A percentile compares a stretch with the other conserved stretches of the same genome.
Evolutionary conservation across 768 basidiomycete genomes (phyloP).

Genomic region (Boletus speciosus): DNA sequence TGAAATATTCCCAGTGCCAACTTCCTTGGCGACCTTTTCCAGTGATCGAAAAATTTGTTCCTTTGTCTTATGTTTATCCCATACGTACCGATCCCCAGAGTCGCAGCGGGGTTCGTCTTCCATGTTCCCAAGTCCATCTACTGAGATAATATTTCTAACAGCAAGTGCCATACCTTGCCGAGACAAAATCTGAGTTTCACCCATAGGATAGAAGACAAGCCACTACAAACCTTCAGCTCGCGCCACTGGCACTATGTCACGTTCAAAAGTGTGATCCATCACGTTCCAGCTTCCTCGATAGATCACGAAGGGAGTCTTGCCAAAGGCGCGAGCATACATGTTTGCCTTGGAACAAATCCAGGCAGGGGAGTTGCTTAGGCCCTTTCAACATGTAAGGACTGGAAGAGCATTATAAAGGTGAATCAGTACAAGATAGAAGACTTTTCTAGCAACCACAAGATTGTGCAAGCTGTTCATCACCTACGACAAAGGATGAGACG

Average conservation of each 20-base stretch:
- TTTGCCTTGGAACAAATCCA: constrained; percentile 1
- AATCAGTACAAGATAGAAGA: neutral
- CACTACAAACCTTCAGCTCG: neutral
- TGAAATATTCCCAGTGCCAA: neutral
- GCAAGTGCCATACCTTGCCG: neutral
- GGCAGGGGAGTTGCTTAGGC: neutral
- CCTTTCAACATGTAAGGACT: neutral
- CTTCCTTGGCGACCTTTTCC: neutral
- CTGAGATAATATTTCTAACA: neutral
- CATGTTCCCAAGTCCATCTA: neutral
- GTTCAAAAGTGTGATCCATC: neutral
- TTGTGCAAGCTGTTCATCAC: neutral
- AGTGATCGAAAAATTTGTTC: neutral
- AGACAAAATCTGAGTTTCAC: neutral
- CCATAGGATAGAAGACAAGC: neutral
- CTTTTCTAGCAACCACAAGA: neutral
- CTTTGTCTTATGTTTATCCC: neutral
- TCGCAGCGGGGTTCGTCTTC: neutral
- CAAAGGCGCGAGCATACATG: neutral
- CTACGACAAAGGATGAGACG: neutral
- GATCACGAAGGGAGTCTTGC: neutral
- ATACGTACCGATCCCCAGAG: neutral
- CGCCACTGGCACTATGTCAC: neutral
- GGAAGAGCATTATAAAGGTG: no score
- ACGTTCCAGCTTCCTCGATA: neutral